Evolutionary conservation across 768 basidiomycete species (phyloP).

Genomic region (Hirschioporus abietinus): DNA sequence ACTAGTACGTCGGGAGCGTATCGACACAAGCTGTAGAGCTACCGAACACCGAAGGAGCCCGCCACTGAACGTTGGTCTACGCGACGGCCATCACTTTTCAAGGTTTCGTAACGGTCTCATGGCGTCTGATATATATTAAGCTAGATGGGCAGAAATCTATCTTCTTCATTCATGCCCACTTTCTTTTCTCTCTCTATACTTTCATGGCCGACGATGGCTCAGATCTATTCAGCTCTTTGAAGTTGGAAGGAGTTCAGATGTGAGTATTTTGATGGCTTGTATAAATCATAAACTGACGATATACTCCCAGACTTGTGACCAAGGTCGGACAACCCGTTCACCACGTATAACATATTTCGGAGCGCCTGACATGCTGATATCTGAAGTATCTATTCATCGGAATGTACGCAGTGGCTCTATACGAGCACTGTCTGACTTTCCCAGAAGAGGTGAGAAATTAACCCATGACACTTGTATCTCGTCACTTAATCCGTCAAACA

Average conservation of each 20-base stretch:
- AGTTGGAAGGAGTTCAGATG: not conserved
- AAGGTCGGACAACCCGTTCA: not conserved
- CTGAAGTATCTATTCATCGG: not conserved
- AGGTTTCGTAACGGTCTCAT: not conserved
- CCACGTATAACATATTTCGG: not conserved
- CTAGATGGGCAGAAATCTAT: not conserved
- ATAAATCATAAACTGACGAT: not conserved
- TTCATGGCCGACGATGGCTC: not conserved
- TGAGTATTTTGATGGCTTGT: not conserved
- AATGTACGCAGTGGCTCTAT: not conserved
- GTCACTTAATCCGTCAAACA: not conserved
- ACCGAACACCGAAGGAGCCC: not conserved
- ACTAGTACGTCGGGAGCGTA: too few relatives aligned
- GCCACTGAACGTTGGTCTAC: not conserved
- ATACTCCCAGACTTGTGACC: not conserved
- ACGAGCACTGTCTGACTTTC: not conserved
- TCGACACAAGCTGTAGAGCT: too few relatives aligned
- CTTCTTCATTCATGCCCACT: not conserved
- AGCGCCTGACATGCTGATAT: not conserved
- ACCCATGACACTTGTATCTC: not conserved
- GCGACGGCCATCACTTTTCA: not conserved
- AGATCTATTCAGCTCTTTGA: not conserved
- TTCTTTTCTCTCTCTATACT: not conserved
- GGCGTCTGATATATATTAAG: not conserved
- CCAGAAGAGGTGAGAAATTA: not conserved